Evolutionary conservation across 1,284 basidiomycete genomes (phyloP).

Genomic region (Ustilago cynodontis): DNA sequence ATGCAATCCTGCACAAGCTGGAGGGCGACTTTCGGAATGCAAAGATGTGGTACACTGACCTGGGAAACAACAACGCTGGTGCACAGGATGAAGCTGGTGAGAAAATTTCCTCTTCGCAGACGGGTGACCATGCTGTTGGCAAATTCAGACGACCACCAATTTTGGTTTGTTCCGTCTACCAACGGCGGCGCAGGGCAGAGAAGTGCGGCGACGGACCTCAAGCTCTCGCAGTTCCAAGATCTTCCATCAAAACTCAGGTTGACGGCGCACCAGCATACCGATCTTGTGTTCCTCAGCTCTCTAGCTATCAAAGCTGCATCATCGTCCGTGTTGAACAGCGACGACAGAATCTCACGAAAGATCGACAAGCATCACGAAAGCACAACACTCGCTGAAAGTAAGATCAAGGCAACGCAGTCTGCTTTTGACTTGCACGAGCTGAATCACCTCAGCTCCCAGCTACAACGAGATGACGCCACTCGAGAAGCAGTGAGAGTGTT

Average conservation of each 20-base stretch:
- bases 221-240: background rate
- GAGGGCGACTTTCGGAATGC: constrained; percentile 44
- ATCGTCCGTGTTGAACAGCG: background rate
- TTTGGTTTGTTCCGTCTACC: constrained; percentile 16
- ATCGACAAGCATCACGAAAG: constrained; percentile 14
- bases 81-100: background rate
- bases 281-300: constrained; percentile 25
- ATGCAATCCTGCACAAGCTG: constrained; percentile 44
- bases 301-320: constrained; percentile 12
- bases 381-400: constrained; percentile 27
- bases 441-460: background rate
- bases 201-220: background rate
- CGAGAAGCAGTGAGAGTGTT: background rate
- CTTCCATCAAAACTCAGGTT: constrained; percentile 9
- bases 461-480: background rate
- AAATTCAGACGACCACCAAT: constrained; percentile 13
- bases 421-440: constrained; percentile 24
- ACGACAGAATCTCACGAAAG: background rate
- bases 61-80: constrained; percentile 23
- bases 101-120: background rate
- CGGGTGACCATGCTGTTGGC: background rate
- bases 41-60: constrained; percentile 51
- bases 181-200: constrained; percentile 16
- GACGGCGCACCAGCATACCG: constrained; percentile 35
- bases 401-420: constrained; percentile 27